These are phyloP conservation scores for Tolypocladium album DNA, from an alignment of 2,329 filamentous ascomycete species.

Conservation along the genomic window DNA sequence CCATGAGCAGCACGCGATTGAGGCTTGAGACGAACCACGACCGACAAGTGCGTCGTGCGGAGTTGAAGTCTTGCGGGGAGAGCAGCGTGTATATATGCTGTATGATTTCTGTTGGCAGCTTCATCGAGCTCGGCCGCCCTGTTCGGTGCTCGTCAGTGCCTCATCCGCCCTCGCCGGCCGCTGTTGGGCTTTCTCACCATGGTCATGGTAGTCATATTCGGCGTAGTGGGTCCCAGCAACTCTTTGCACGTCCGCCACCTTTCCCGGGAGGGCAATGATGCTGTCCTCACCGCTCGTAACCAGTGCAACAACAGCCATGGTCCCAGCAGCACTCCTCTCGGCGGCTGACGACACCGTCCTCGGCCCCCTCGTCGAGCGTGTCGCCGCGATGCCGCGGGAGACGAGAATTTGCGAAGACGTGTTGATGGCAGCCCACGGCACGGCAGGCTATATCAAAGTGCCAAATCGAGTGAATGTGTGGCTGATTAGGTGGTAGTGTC, in stretches of 20 bases:
- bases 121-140: slow-evolving; percentile 13
- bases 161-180: accelerated
- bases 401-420: slow-evolving; percentile 18
- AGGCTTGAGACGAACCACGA: slow-evolving; percentile 49
- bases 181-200: background rate
- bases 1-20: slow-evolving; percentile 34
- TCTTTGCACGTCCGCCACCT: slow-evolving; percentile 5
- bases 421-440: slow-evolving; percentile 6
- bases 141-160: background rate
- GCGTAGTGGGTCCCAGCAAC: background rate
- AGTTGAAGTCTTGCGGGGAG: slow-evolving; percentile 38
- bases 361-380: slow-evolving; percentile 6
- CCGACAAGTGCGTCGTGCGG: slow-evolving; percentile 48
- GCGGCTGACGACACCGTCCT: background rate
- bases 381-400: slow-evolving; percentile 13
- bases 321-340: background rate
- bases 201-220: background rate
- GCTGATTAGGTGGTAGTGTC: background rate
- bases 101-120: slow-evolving; percentile 24
- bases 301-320: slow-evolving; percentile 8
- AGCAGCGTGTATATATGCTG: slow-evolving; percentile 23
- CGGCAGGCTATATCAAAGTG: background rate
- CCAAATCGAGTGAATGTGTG: background rate
- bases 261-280: slow-evolving; percentile 6
- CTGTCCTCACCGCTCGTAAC: slow-evolving; percentile 6